Evolutionary conservation across 371 early-diverging fungal species (phyloP).

Genomic region (Mucor racemosus): DNA sequence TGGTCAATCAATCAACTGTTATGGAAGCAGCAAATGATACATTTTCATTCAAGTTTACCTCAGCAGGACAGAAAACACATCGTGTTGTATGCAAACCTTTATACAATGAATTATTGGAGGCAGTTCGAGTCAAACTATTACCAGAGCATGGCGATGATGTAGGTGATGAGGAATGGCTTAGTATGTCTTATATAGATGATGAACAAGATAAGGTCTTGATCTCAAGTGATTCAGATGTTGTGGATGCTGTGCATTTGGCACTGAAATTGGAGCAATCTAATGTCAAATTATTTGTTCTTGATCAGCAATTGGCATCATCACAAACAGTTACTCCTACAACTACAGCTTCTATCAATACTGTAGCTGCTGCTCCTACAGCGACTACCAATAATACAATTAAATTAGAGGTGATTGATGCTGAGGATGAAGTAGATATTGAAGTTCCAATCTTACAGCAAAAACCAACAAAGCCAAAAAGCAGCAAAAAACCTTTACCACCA

Average conservation of each 20-base stretch:
- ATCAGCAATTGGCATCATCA: constrained; percentile 14
- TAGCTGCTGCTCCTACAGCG: background rate
- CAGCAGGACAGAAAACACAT: constrained; percentile 66
- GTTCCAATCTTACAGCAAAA: background rate
- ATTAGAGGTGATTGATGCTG: background rate
- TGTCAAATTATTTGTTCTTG: constrained; percentile 71
- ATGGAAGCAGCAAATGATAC: constrained; percentile 19
- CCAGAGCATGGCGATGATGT: constrained; percentile 31
- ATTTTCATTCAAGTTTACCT: constrained; percentile 84
- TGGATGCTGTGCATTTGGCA: constrained; percentile 81
- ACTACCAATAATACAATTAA: background rate
- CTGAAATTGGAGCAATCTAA: constrained; percentile 69
- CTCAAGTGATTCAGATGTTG: constrained; percentile 75
- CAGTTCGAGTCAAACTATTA: constrained; percentile 45
- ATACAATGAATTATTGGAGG: constrained; percentile 51
- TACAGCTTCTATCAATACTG: background rate
- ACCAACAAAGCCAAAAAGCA: constrained; percentile 1
- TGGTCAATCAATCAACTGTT: constrained; percentile 35
- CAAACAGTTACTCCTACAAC: background rate
- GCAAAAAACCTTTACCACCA: constrained; percentile 15
- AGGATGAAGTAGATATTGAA: constrained; percentile 8
- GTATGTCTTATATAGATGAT: constrained; percentile 84
- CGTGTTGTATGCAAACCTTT: constrained; percentile 69
- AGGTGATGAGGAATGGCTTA: constrained; percentile 48
- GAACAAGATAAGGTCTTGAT: constrained; percentile 85